Conservation (phyloP, 768 basidiomycete genomes). For the Psilocybe subaeruginosa region DNA sequence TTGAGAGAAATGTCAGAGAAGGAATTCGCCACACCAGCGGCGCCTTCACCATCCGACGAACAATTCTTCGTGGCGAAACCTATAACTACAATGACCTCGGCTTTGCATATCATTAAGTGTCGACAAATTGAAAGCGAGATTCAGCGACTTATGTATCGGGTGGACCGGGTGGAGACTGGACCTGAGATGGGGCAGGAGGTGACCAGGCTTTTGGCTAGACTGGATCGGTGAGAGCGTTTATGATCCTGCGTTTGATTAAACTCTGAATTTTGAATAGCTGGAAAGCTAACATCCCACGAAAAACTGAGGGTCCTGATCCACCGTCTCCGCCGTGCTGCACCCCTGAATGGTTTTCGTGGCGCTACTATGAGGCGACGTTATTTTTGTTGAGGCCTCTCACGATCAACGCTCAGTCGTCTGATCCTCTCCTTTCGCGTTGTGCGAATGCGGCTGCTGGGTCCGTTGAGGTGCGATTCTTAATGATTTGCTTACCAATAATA, state of each 20-base stretch:
- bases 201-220: neutral
- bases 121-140: conserved; percentile 14
- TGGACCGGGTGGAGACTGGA: neutral
- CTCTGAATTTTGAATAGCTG: conserved; percentile 1
- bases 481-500: neutral
- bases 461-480: neutral
- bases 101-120: conserved; percentile 9
- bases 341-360: conserved; percentile 13
- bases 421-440: conserved; percentile 8
- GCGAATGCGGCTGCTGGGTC: conserved; percentile 9
- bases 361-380: conserved; percentile 9
- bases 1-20: conserved; percentile 6
- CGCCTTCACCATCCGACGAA: neutral
- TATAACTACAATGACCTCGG: conserved; percentile 12
- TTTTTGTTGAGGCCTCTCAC: conserved; percentile 10
- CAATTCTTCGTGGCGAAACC: neutral
- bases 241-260: neutral
- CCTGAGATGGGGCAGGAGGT: conserved; percentile 4
- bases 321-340: conserved; percentile 8
- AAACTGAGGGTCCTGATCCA: neutral
- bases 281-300: conserved; percentile 6
- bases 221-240: conserved; percentile 3
- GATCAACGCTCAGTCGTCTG: neutral
- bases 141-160: conserved; percentile 9
- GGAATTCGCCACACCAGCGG: neutral